Base-by-base conservation (phyloP, 208 protist genomes). In the Porcisia deanei region DNA sequence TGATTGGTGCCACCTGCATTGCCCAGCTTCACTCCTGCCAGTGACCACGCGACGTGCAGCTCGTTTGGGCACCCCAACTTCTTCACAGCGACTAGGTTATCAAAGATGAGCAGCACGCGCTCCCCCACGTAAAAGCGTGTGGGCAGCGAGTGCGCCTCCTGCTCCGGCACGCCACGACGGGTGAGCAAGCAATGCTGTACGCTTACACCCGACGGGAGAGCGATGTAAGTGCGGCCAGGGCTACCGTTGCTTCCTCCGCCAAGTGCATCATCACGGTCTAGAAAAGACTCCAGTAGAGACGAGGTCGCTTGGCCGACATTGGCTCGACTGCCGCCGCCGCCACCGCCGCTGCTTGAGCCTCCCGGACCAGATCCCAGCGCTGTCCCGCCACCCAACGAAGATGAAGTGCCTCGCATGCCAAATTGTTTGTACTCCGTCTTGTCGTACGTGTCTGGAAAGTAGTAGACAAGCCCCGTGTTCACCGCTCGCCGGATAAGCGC, bases 371-470 rank as follows among this genome's bases (percentile, higher is more conserved):
- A 68, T 54, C 34, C 45, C 37, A 22, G 68, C 8, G n/a, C 63
- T 37, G 74, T 30, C 22, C 41, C 63, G 25, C 41, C 63, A 25
- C 39, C 25, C 8, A n/a, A 30, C 22, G 63, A 67, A 67, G 63
- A 67, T n/a, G 49, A 55, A 2, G 55, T 45, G 30, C 77, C 78
- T 16, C 64, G 64, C 41, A 69, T 37, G 18, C 75, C 67, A 8
- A 79, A 77, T 30, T 64, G 66, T 5, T 54, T 64, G 49, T 67
- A 79, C 60, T 76, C 68, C 25, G 66, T 72, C 60, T 77, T 85
- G 37, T 67, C 76, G 72, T 90, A 89, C 57, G 75, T 76, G 59
- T 94, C 93, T 0, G 88, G 81, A 68, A 97, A 92, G 78, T 92
- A 97, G 75, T 92, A 91, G n/a, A 84, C 85, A 9, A 94, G 39